phyloP scores from a whole-genome alignment of 2,329 filamentous ascomycete species.

The Ophiostoma perfectum region DNA sequence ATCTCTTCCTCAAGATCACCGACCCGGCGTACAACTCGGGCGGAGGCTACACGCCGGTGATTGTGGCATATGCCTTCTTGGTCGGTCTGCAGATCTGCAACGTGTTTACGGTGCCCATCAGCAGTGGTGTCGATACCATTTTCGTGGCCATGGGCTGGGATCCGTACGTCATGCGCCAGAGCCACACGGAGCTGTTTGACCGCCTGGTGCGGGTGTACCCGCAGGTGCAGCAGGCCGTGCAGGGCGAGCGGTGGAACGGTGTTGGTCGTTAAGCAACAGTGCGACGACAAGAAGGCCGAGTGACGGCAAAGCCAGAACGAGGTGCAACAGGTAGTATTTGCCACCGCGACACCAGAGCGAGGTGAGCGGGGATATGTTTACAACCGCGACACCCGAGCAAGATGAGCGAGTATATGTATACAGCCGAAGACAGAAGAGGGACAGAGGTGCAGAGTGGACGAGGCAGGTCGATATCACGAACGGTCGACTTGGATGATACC shows the following conservation, averaged over 20 bases:
- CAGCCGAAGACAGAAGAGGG: too few relatives aligned
- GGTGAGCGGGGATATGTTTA: too few relatives aligned
- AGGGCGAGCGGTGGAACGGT: constrained; percentile 6
- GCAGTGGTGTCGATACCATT: constrained; percentile 84
- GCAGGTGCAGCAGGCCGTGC: constrained; percentile 71
- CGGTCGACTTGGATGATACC: too few relatives aligned
- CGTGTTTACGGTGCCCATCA: constrained; percentile 78
- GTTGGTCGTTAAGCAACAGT: not conserved
- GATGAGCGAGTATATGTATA: too few relatives aligned
- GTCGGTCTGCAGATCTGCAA: constrained; percentile 87
- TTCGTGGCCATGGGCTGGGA: constrained; percentile 74
- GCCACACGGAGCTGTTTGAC: constrained; percentile 76
- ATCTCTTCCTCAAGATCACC: constrained; percentile 80
- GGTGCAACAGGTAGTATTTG: not conserved
- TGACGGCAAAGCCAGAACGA: not conserved
- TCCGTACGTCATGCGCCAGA: constrained; percentile 66
- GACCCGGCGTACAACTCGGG: constrained; percentile 68
- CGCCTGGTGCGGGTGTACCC: constrained; percentile 79
- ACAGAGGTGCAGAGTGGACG: too few relatives aligned
- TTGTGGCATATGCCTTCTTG: constrained; percentile 80
- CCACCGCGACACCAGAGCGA: not conserved
- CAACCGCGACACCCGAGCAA: too few relatives aligned
- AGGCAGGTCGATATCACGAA: too few relatives aligned
- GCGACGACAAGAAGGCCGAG: not conserved
- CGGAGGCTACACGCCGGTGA: constrained; percentile 65